These are phyloP conservation scores for Leishmania lainsoni DNA, from an alignment of 208 protist species.

Conservation along the genomic window DNA sequence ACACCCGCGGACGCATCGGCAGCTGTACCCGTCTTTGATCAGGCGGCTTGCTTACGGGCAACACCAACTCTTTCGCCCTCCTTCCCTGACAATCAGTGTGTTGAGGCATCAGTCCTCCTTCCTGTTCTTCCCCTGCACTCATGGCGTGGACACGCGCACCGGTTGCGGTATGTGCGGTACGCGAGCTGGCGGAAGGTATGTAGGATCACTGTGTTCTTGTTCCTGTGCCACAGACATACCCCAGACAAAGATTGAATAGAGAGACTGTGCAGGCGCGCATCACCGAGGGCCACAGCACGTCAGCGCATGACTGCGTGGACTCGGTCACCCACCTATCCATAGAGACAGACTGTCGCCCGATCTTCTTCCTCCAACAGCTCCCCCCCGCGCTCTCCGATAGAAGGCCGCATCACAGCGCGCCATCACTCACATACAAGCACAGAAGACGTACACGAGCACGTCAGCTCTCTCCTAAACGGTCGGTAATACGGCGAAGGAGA, in stretches of 20 bases:
- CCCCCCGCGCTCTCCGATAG: background rate
- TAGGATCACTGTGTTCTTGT: background rate
- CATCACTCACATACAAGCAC: background rate
- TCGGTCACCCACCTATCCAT: background rate
- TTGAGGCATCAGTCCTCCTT: background rate
- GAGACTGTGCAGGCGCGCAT: background rate
- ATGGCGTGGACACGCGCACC: background rate
- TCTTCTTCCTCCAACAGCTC: background rate
- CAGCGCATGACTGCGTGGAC: background rate
- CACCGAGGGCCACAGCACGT: too few species aligned
- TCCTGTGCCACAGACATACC: background rate
- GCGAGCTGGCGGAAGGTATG: background rate
- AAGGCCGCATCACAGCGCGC: background rate
- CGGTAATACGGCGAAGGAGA: background rate
- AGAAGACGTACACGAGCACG: background rate
- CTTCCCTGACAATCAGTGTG: background rate
- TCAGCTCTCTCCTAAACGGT: background rate
- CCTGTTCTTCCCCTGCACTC: background rate
- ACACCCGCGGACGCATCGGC: background rate
- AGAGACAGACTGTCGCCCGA: background rate
- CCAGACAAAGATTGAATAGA: background rate
- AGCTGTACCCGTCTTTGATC: background rate
- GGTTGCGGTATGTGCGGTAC: background rate
- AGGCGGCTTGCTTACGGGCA: background rate
- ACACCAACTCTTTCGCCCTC: background rate